Evolutionary conservation across 2,329 filamentous ascomycete genomes (phyloP).

Genomic region (Nemania sp.): DNA sequence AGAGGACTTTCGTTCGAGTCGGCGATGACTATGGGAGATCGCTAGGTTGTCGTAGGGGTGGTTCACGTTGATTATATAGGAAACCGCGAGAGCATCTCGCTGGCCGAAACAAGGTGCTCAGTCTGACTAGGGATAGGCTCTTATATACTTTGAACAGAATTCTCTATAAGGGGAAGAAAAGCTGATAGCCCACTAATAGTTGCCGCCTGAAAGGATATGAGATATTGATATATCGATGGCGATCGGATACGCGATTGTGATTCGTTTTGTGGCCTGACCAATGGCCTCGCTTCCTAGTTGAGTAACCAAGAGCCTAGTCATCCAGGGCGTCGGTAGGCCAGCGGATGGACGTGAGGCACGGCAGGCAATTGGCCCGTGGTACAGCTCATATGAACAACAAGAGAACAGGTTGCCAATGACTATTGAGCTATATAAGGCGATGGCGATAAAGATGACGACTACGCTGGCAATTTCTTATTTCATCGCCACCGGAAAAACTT

Average conservation of each 20-base stretch:
- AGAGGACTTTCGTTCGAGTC: neutral
- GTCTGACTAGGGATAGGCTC: neutral
- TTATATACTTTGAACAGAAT: neutral
- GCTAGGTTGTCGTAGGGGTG: neutral
- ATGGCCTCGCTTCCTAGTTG: neutral
- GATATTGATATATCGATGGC: neutral
- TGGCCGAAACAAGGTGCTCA: neutral
- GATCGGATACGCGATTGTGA: neutral
- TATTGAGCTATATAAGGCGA: neutral
- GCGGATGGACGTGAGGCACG: neutral
- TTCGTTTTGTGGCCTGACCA: conserved; percentile 4
- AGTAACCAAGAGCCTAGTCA: neutral
- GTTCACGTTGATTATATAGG: neutral
- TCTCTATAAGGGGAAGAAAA: neutral
- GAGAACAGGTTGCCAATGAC: neutral
- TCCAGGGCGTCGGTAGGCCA: neutral
- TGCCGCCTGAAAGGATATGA: no score
- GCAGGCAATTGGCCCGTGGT: neutral
- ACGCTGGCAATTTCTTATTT: neutral
- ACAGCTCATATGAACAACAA: neutral
- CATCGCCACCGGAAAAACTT: neutral
- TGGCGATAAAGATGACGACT: neutral
- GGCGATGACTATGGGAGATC: neutral
- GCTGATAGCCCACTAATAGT: neutral
- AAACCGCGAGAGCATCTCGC: neutral